Conservation (phyloP, 805 yeast species). For the Hanseniaspora hatyaiensis region DNA sequence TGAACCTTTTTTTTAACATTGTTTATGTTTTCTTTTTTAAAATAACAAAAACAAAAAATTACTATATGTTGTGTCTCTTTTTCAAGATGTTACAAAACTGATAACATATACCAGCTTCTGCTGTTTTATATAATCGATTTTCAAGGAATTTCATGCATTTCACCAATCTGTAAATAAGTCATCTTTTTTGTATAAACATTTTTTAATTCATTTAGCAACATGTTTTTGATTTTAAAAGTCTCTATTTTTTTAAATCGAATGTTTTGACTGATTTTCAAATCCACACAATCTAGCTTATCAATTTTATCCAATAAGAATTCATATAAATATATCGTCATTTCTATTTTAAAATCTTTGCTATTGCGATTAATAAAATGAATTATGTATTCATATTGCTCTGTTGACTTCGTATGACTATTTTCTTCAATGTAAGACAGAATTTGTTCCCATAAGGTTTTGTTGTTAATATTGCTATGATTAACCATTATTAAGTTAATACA, state of each 20-base stretch:
- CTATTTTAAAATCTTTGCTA: not conserved
- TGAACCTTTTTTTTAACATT: too few species aligned
- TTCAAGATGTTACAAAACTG: too few species aligned
- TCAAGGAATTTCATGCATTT: too few species aligned
- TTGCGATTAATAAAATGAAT: not conserved
- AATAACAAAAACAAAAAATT: too few species aligned
- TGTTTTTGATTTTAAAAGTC: not conserved
- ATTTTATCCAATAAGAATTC: not conserved
- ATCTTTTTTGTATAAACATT: slow-evolving; percentile 1
- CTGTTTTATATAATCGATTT: too few species aligned
- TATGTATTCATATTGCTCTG: not conserved
- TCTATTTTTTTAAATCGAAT: slow-evolving; percentile 4
- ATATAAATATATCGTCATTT: not conserved
- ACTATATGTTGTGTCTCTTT: too few species aligned
- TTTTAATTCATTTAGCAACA: slow-evolving; percentile 2
- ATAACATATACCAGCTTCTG: too few species aligned
- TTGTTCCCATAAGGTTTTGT: slow-evolving; percentile 5
- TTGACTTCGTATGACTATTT: too few species aligned
- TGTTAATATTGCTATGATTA: not conserved
- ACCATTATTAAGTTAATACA: slow-evolving; percentile 8
- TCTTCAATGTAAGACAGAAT: too few species aligned
- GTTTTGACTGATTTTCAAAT: not conserved
- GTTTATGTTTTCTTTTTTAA: too few species aligned
- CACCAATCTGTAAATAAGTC: slow-evolving; percentile 2
- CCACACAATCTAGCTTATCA: too few species aligned